Evolutionary conservation across 768 basidiomycete genomes (phyloP).

Genomic region (Leccinum ochraceum): DNA sequence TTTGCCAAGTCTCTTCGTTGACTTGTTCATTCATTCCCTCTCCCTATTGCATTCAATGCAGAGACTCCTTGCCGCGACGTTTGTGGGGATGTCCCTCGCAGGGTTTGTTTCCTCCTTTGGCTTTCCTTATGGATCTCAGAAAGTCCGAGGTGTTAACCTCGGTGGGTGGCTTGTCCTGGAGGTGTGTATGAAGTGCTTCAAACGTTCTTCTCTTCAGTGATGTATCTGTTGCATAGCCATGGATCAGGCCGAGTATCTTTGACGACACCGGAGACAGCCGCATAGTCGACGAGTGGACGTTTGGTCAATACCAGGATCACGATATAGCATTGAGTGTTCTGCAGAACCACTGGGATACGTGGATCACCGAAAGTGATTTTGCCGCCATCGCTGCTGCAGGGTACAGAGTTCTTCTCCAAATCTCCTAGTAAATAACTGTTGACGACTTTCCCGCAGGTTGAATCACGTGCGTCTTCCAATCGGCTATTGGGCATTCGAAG

Average conservation of each 20-base stretch:
- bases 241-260: constrained; percentile 80
- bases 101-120: constrained; percentile 39
- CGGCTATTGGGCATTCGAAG: constrained; percentile 90
- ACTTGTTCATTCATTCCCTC: constrained; percentile 42
- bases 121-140: constrained; percentile 73
- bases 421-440: constrained; percentile 7
- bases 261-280: constrained; percentile 50
- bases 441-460: constrained; percentile 43
- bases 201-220: constrained; percentile 28
- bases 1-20: neutral
- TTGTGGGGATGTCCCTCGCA: constrained; percentile 33
- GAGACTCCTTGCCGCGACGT: constrained; percentile 14
- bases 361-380: constrained; percentile 85
- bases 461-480: constrained; percentile 86
- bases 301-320: constrained; percentile 59
- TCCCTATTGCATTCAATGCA: constrained; percentile 41
- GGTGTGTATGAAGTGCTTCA: constrained; percentile 31
- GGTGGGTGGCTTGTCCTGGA: constrained; percentile 65
- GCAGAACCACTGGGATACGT: constrained; percentile 75
- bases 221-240: constrained; percentile 55
- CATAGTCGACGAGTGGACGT: constrained; percentile 81
- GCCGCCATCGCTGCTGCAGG: constrained; percentile 71
- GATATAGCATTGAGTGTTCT: constrained; percentile 52
- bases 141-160: constrained; percentile 82
- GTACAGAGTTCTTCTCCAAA: constrained; percentile 36